Evolutionary conservation across 1,139 yeast genomes (phyloP).

Genomic region (Pichia sp.): DNA sequence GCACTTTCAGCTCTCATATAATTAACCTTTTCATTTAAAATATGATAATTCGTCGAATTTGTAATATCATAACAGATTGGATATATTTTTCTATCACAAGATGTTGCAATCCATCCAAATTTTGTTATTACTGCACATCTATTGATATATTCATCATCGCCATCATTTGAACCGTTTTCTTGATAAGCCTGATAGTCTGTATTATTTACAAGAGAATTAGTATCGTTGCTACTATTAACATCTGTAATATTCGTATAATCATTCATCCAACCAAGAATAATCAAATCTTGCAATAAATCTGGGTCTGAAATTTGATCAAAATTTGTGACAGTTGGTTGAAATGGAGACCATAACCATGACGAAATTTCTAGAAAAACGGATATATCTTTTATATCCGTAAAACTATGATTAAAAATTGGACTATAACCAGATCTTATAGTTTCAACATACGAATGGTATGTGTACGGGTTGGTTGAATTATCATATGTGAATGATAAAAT

Average conservation of each 20-base stretch:
- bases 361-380: constrained; percentile 31
- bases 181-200: not conserved
- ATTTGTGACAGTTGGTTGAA: constrained; percentile 39
- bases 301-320: constrained; percentile 1
- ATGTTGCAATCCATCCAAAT: constrained; percentile 25
- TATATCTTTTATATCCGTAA: constrained; percentile 28
- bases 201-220: not conserved
- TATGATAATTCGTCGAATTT: constrained; percentile 42
- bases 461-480: constrained; percentile 30
- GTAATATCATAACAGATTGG: constrained; percentile 50
- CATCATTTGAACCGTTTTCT: constrained; percentile 7
- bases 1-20: constrained; percentile 46
- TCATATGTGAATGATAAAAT: constrained; percentile 23
- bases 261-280: not conserved
- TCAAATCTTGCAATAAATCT: not conserved
- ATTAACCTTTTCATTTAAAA: constrained; percentile 32
- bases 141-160: constrained; percentile 17
- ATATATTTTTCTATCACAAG: constrained; percentile 49
- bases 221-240: not conserved
- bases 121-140: constrained; percentile 53
- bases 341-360: constrained; percentile 68
- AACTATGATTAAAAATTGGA: constrained; percentile 46
- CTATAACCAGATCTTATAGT: constrained; percentile 51
- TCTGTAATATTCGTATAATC: not conserved
- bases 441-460: constrained; percentile 30